Conservation (phyloP, 108 stramenopile genomes). For the Cyclotella sp. region DNA sequence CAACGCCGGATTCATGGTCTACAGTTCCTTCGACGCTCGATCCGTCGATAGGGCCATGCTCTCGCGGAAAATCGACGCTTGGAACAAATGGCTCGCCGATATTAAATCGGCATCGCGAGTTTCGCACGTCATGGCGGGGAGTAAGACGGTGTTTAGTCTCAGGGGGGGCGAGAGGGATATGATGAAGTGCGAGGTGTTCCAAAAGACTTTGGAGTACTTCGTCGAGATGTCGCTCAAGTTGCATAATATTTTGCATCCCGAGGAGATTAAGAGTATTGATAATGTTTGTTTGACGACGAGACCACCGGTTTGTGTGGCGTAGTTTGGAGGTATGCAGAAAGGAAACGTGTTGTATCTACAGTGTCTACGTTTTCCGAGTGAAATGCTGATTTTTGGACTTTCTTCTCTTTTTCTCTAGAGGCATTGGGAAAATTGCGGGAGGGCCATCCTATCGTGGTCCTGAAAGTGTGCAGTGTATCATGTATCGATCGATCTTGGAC, state of each 20-base stretch:
- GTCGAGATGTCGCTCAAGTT: constrained; percentile 45
- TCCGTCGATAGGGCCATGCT: constrained; percentile 4
- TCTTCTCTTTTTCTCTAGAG: too few species aligned
- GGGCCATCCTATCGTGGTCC: too few species aligned
- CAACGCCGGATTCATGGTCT: constrained; percentile 43
- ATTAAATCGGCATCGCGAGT: constrained; percentile 33
- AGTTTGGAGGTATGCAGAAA: not conserved
- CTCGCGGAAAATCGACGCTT: constrained; percentile 34
- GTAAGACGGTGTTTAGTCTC: constrained; percentile 44
- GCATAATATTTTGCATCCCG: constrained; percentile 46
- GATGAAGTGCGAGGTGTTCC: constrained; percentile 33
- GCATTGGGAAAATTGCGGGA: too few species aligned
- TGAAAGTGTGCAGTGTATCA: too few species aligned
- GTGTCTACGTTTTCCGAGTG: too few species aligned
- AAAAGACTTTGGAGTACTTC: constrained; percentile 49
- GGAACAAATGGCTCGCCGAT: constrained; percentile 44
- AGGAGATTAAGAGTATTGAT: constrained; percentile 31
- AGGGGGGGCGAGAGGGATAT: constrained; percentile 41
- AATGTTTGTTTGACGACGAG: constrained; percentile 48
- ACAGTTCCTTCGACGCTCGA: constrained; percentile 36
- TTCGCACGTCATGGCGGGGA: constrained; percentile 31
- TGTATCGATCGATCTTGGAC: too few species aligned
- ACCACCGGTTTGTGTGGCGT: constrained; percentile 39
- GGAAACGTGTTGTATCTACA: too few species aligned
- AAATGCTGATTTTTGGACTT: too few species aligned